A percentile compares a stretch with the other conserved stretches of the same genome.
These are phyloP conservation scores for Chaetomium strumarium DNA, from an alignment of 2,329 filamentous ascomycete genomes.

Conservation along the genomic window DNA sequence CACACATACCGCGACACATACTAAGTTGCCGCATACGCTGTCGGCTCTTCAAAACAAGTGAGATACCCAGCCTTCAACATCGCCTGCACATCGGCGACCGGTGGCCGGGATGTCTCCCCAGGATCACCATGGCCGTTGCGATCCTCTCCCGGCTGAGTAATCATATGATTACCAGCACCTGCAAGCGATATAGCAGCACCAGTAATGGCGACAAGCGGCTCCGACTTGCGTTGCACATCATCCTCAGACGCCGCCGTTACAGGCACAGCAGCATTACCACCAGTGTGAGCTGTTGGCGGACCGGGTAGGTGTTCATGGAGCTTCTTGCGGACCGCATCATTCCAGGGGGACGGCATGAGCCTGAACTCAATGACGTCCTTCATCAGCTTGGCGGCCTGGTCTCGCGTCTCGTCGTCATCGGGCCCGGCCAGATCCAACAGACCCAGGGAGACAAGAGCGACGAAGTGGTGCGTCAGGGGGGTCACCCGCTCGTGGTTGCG, in stretches of 20 bases:
- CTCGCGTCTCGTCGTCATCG: conserved; percentile 37
- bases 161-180: neutral
- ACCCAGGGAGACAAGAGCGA: conserved; percentile 53
- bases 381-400: conserved; percentile 51
- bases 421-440: conserved; percentile 46
- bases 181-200: neutral
- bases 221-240: neutral
- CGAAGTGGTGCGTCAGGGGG: conserved; percentile 63
- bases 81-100: conserved; percentile 4
- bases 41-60: conserved; percentile 13
- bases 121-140: neutral
- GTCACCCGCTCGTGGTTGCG: conserved; percentile 49
- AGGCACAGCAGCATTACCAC: conserved; percentile 19
- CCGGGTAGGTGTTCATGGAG: conserved; percentile 37
- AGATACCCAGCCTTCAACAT: conserved; percentile 16
- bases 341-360: conserved; percentile 49
- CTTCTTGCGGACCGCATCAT: conserved; percentile 47
- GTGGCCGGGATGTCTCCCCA: neutral
- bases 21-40: no score
- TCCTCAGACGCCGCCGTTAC: conserved; percentile 14
- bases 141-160: neutral
- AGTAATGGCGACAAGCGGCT: neutral
- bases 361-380: conserved; percentile 51
- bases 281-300: neutral
- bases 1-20: neutral